Base-by-base conservation (phyloP, 768 basidiomycete species). In the Dioszegia hungarica region DNA sequence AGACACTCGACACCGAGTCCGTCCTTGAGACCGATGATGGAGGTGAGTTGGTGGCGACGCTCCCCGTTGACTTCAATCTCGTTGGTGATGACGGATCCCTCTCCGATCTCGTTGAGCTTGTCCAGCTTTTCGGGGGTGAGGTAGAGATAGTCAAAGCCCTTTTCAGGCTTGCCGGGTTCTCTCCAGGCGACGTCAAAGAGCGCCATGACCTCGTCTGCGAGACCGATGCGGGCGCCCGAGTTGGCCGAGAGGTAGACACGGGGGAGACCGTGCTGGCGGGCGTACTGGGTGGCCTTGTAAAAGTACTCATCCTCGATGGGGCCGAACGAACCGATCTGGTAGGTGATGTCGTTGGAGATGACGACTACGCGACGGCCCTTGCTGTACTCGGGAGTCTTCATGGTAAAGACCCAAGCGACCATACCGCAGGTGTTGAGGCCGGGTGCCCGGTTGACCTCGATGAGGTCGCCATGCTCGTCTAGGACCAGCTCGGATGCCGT, bases 181-280 rank as follows among this genome's bases (percentile, higher is more conserved):
- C 86, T 86, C 93, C 93, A 99, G 20, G 92, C 89, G 39, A 84
- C 88, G 29, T 89, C 88, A 80, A 98, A 95, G 56, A 95, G 80
- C 59, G 82, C 80, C 66, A 95, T 80, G 20, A 86, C 82, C 76
- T 99, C 95, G 76, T 98, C 95, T 3, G 91, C 95, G 34, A 99
- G 77, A 53, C 95, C 95, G 59, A 98, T 86, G 58, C 95, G 87
- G 62, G 95, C 95, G 68, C 95, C 95, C 33, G 95, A 98, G 80
- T 99, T 99, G 64, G 95, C 95, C 5, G 95, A 98, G 38, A 99
- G 85, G 78, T 99, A 99, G 64, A 99, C 87, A 41, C 95, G 88
- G 45, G 95, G 95, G 25, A 95, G 78, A 46, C 95, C 94, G 36
- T 82, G 83, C 33, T 83, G 79, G 37, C 93, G 89, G 33, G 95